Conservation (phyloP, 441 rosid genomes). For the Erodium moschatum region DNA sequence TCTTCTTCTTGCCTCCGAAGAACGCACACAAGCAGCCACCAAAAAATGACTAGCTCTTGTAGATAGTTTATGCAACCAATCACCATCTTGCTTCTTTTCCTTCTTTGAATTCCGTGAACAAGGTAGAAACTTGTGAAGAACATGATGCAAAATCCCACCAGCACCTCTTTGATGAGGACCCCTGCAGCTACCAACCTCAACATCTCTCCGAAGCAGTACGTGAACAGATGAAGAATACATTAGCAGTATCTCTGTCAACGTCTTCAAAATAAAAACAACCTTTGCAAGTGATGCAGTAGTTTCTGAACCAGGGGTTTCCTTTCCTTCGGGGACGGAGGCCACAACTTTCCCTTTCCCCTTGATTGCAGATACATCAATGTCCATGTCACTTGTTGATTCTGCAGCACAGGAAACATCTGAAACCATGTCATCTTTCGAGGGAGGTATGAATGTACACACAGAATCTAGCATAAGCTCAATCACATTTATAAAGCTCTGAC, state of each 20-base stretch:
- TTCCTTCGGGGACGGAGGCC: constrained; percentile 48
- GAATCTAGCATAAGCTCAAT: constrained; percentile 87
- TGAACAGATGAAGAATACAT: constrained; percentile 83
- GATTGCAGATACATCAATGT: constrained; percentile 67
- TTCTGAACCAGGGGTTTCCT: constrained; percentile 45
- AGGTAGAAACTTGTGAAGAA: constrained; percentile 69
- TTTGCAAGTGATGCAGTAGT: constrained; percentile 73
- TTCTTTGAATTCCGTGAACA: constrained; percentile 51
- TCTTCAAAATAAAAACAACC: constrained; percentile 81
- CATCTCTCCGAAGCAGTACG: constrained; percentile 73
- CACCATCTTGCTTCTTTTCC: constrained; percentile 69
- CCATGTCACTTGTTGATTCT: constrained; percentile 63
- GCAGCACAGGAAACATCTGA: constrained; percentile 24
- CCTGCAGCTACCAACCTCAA: constrained; percentile 41
- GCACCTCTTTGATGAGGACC: constrained; percentile 20
- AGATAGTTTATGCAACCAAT: constrained; percentile 86
- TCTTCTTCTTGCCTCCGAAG: constrained; percentile 86
- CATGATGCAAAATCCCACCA: constrained; percentile 75
- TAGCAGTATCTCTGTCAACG: constrained; percentile 71
- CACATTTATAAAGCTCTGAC: constrained; percentile 72
- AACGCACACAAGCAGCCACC: constrained; percentile 88
- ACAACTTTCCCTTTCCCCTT: constrained; percentile 92
- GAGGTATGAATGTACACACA: constrained; percentile 55
- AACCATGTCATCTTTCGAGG: constrained; percentile 44
- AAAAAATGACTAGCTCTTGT: constrained; percentile 72